Percentiles rank a stretch among this genome's conserved stretches.
These are phyloP conservation scores for Mycena sp. DNA, from an alignment of 1,284 basidiomycete genomes.

Conservation along the genomic window DNA sequence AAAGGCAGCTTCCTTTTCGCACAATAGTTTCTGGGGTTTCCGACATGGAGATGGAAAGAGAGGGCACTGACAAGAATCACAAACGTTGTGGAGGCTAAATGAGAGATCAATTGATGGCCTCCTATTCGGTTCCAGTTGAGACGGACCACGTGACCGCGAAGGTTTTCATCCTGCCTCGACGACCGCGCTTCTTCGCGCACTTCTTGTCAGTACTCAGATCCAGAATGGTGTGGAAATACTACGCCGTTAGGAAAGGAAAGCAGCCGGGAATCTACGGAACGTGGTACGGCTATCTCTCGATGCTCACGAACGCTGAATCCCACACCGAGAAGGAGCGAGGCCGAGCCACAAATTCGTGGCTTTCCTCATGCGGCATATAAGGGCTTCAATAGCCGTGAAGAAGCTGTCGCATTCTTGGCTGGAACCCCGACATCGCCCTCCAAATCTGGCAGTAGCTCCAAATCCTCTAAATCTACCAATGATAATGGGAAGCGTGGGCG, in stretches of 20 bases:
- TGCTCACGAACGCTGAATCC: background rate
- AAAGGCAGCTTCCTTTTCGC: conserved; percentile 37
- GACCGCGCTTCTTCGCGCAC: background rate
- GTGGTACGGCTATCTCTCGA: conserved; percentile 23
- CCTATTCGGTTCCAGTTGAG: background rate
- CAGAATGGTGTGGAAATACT: conserved; percentile 1
- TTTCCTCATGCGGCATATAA: conserved; percentile 70
- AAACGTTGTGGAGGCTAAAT: background rate
- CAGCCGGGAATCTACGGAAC: conserved; percentile 26
- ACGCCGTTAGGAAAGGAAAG: conserved; percentile 28
- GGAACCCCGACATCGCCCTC: conserved; percentile 28
- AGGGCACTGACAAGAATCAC: conserved; percentile 14
- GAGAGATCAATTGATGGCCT: background rate
- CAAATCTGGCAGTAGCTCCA: background rate
- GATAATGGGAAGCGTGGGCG: conserved; percentile 33
- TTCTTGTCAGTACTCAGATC: background rate
- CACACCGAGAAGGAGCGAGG: conserved; percentile 60
- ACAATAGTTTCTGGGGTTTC: background rate
- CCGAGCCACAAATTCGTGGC: conserved; percentile 67
- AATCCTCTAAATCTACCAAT: background rate
- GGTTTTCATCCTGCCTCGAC: conserved; percentile 14
- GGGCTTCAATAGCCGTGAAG: conserved; percentile 63
- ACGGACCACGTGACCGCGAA: conserved; percentile 3
- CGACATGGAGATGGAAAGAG: conserved; percentile 14
- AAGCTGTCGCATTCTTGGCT: conserved; percentile 60